These are phyloP conservation scores for Dactylella cylindrospora DNA, from an alignment of 2,329 filamentous ascomycete genomes.

Conservation along the genomic window DNA sequence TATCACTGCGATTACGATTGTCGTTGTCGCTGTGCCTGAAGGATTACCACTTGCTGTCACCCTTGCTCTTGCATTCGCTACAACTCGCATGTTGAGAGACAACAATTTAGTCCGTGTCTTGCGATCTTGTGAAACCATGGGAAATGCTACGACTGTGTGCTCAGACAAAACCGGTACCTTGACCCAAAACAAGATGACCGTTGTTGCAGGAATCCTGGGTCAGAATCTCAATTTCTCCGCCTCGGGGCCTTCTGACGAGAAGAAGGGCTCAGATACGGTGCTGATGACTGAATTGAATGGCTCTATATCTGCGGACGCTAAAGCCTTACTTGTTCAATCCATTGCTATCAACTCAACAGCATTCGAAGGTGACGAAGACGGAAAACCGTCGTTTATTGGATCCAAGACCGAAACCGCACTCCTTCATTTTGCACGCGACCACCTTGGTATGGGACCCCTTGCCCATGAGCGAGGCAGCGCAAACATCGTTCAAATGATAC, in stretches of 20 bases:
- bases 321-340: conserved; percentile 63
- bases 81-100: conserved; percentile 67
- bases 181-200: conserved; percentile 62
- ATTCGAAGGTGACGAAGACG: conserved; percentile 66
- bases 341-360: conserved; percentile 70
- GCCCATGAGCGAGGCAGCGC: conserved; percentile 65
- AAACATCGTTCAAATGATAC: conserved; percentile 60
- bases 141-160: conserved; percentile 72
- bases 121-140: conserved; percentile 70
- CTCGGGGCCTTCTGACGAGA: conserved; percentile 48
- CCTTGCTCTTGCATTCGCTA: conserved; percentile 67
- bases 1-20: conserved; percentile 54
- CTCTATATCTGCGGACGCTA: conserved; percentile 58
- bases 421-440: conserved; percentile 67
- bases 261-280: conserved; percentile 54
- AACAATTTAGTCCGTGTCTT: conserved; percentile 70
- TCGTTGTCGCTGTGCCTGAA: conserved; percentile 54
- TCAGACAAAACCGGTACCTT: conserved; percentile 77
- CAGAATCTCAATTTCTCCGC: conserved; percentile 48
- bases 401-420: conserved; percentile 78
- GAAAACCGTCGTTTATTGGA: conserved; percentile 65
- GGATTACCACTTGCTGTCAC: conserved; percentile 64
- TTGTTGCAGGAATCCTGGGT: conserved; percentile 52
- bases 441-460: conserved; percentile 65
- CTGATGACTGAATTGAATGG: conserved; percentile 60